phyloP scores from a whole-genome alignment of 441 rosid species.

The Croton setiger region DNA sequence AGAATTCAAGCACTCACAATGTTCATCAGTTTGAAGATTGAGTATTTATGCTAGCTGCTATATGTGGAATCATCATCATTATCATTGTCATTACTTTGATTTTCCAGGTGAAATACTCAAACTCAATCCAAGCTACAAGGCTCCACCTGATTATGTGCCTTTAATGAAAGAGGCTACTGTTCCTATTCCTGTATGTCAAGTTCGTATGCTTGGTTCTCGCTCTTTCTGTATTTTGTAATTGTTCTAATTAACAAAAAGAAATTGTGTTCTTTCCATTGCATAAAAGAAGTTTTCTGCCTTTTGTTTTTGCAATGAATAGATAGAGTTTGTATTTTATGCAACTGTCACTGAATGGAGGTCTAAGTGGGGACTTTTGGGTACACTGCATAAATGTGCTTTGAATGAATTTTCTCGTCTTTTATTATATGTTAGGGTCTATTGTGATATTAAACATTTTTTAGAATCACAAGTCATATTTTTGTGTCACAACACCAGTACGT shows the following conservation, averaged over 20 bases:
- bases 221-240: neutral
- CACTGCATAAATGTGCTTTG: neutral
- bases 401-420: neutral
- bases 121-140: constrained; percentile 78
- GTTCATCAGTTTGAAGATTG: neutral
- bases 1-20: neutral
- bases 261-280: neutral
- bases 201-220: neutral
- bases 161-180: constrained; percentile 71
- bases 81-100: constrained; percentile 5
- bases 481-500: neutral
- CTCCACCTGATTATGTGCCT: constrained; percentile 80
- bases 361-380: neutral
- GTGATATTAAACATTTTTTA: neutral
- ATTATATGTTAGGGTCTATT: neutral
- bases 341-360: neutral
- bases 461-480: neutral
- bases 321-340: neutral
- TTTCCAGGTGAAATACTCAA: constrained; percentile 75
- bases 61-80: constrained; percentile 12
- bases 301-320: neutral
- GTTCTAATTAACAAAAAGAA: neutral
- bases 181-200: constrained; percentile 68
- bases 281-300: neutral
- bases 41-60: neutral